These are phyloP conservation scores for Pholiota microspora DNA, from an alignment of 768 basidiomycete genomes.

Conservation along the genomic window DNA sequence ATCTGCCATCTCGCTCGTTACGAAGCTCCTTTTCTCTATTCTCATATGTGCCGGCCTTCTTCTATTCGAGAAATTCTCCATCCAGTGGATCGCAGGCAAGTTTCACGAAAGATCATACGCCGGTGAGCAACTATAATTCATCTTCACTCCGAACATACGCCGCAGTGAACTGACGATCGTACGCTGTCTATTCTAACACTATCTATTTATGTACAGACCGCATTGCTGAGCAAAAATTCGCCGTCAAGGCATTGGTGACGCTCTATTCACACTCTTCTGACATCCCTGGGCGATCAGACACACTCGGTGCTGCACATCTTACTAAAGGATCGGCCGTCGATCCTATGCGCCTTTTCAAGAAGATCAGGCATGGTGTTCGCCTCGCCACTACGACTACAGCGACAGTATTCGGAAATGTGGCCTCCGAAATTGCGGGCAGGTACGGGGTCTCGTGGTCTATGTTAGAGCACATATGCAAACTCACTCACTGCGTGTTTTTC, in stretches of 20 bases:
- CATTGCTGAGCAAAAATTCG: slow-evolving; percentile 80
- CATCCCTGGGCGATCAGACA: slow-evolving; percentile 65
- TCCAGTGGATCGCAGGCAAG: slow-evolving; percentile 82
- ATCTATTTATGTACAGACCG: slow-evolving; percentile 48
- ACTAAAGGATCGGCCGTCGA: slow-evolving; percentile 41
- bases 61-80: slow-evolving; percentile 78
- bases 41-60: slow-evolving; percentile 69
- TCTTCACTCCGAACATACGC: background rate
- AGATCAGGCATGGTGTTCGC: slow-evolving; percentile 67
- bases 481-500: background rate
- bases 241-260: slow-evolving; percentile 64
- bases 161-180: background rate
- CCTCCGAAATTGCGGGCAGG: slow-evolving; percentile 54
- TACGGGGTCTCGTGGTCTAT: slow-evolving; percentile 14
- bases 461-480: background rate
- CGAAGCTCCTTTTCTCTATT: slow-evolving; percentile 70
- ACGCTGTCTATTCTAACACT: background rate
- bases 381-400: slow-evolving; percentile 80
- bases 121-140: slow-evolving; percentile 29
- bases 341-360: slow-evolving; percentile 65
- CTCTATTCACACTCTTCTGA: slow-evolving; percentile 81
- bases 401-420: slow-evolving; percentile 60
- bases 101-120: slow-evolving; percentile 80
- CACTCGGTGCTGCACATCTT: slow-evolving; percentile 39
- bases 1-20: slow-evolving; percentile 50